Evolutionary conservation across 1,284 basidiomycete species (phyloP).

Genomic region (Singerocomus rubriflavus): DNA sequence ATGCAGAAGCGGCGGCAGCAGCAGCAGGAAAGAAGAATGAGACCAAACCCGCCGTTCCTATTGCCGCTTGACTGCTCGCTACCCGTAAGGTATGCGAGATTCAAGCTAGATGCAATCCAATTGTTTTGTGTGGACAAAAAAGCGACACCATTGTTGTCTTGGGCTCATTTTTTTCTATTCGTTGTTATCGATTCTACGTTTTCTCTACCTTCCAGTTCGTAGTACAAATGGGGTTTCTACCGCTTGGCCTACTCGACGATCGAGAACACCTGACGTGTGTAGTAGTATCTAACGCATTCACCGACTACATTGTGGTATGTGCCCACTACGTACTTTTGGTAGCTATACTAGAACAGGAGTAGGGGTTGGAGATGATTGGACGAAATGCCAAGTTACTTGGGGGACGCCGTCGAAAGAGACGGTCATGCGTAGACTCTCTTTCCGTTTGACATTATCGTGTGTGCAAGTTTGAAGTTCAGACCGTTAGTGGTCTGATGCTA

Average conservation of each 20-base stretch:
- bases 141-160: conserved; percentile 15
- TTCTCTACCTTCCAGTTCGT: conserved; percentile 4
- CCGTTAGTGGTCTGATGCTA: too few relatives aligned
- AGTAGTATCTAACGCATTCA: conserved; percentile 21
- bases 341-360: conserved; percentile 20
- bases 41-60: conserved; percentile 48
- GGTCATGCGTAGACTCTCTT: conserved; percentile 2
- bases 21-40: conserved; percentile 59
- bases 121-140: conserved; percentile 20
- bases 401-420: conserved; percentile 11
- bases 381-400: conserved; percentile 16
- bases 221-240: conserved; percentile 10
- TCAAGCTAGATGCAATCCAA: conserved; percentile 14
- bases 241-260: conserved; percentile 8
- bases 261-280: conserved; percentile 19
- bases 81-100: not conserved
- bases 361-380: conserved; percentile 7
- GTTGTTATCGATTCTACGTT: conserved; percentile 23
- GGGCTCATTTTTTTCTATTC: conserved; percentile 12
- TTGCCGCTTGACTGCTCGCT: conserved; percentile 33
- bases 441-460: not conserved
- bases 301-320: conserved; percentile 9
- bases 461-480: not conserved
- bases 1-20: conserved; percentile 48
- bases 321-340: conserved; percentile 11